These are phyloP conservation scores for Solanum lignicaule DNA, from an alignment of 257 asterid species.

Conservation along the genomic window DNA sequence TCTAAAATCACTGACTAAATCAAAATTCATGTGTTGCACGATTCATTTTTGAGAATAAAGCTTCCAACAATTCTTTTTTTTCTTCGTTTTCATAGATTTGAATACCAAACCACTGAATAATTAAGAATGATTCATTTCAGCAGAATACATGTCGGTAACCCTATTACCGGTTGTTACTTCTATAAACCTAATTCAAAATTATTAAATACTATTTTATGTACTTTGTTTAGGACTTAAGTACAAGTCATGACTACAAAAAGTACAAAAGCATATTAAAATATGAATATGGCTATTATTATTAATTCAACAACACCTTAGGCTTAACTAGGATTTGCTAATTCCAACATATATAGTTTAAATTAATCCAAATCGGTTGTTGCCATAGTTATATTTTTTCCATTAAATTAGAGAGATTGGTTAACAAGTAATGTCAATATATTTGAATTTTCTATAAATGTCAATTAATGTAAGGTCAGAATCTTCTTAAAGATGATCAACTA, in stretches of 20 bases:
- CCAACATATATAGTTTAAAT: neutral
- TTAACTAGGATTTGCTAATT: neutral
- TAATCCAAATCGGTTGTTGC: neutral
- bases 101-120: too few species aligned
- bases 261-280: neutral
- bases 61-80: neutral
- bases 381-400: neutral
- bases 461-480: neutral
- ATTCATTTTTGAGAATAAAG: neutral
- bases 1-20: neutral
- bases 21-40: neutral
- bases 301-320: neutral
- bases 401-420: neutral
- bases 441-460: neutral
- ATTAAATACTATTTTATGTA: neutral
- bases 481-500: neutral
- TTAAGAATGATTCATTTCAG: neutral
- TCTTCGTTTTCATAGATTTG: too few species aligned
- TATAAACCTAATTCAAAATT: neutral
- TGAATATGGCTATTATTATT: neutral
- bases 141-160: neutral
- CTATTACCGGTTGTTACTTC: neutral
- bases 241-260: neutral
- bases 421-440: neutral
- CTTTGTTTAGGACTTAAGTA: neutral